Evolutionary conservation across 345 rosid species (phyloP), one percentile per base, ranked within the genome.

Genomic region (Carallia pectinifolia): DNA sequence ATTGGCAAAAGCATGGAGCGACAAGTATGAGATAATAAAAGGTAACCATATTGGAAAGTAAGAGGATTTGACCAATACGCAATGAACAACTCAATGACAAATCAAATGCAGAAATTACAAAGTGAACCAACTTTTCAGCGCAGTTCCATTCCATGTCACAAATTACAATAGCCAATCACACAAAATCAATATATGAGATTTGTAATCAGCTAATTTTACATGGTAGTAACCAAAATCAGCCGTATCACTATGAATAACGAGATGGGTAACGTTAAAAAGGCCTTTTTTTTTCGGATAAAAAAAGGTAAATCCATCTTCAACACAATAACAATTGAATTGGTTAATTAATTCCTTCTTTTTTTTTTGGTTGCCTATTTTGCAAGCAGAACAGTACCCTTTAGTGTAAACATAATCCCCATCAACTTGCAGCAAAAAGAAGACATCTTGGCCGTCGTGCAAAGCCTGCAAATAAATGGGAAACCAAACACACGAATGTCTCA

Each of bases 361-460:
- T 27, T 27, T 3, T 27, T 23, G 23, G 23, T 23, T 23, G 23
- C 16, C 31, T 30, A 56, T 4, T 19, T 27, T 56, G 4, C 17
- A 56, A 56, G 31, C n/a, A 64, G 64, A 36, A 39, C 67, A 58
- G 67, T 71, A 95, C 99, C 97, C 96, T 86, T 88, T 88, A n/a
- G 84, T 70, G 77, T 87, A 92, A 15, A 75, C 92, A 75, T 92
- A 92, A 53, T 84, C 78, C 65, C 99, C 99, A 80, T 89, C 92
- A 76, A 92, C 89, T 83, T 88, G 92, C 81, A 95, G 68, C 85
- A 92, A 76, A 79, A 95, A 90, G 82, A 83, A 95, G 54, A 90
- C 79, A 73, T 85, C 82, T 38, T 70, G 84, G n/a, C 98, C 99
- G 75, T 95, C 99, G 68, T 95, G 99, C 80, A 90, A 65, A 60